These are phyloP conservation scores for Sugiyamaella mastotermitis DNA, from an alignment of 805 yeast species.

Conservation along the genomic window DNA sequence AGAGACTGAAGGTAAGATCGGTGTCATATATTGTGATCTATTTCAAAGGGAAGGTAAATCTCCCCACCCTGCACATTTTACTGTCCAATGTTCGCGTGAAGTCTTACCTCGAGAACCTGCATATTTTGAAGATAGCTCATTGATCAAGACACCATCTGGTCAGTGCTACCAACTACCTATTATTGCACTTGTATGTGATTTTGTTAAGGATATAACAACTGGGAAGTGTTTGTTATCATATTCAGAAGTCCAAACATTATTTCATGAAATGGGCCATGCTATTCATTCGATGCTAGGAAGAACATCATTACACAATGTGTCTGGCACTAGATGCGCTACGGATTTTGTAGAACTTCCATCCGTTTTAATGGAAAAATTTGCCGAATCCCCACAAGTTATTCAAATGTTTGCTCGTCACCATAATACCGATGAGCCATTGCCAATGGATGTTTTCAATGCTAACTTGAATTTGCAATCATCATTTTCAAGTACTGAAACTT, in stretches of 20 bases:
- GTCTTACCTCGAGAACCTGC: constrained; percentile 31
- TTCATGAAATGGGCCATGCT: constrained; percentile 99
- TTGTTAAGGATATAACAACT: constrained; percentile 34
- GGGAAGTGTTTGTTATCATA: constrained; percentile 56
- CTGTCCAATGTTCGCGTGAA: constrained; percentile 88
- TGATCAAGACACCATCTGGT: constrained; percentile 28
- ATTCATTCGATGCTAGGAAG: constrained; percentile 96
- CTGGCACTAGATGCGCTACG: constrained; percentile 93
- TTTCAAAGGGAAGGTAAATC: constrained; percentile 72
- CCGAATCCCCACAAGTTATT: constrained; percentile 72
- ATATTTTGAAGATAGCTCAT: constrained; percentile 13
- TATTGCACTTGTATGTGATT: constrained; percentile 83
- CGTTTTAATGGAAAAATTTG: constrained; percentile 92
- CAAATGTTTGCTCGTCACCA: constrained; percentile 67
- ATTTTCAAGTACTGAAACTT: constrained; percentile 66
- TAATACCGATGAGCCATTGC: constrained; percentile 56
- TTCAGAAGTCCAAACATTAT: constrained; percentile 84
- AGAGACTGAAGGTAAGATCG: constrained; percentile 57
- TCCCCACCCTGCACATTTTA: constrained; percentile 90
- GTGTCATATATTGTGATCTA: constrained; percentile 81
- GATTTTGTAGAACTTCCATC: constrained; percentile 97
- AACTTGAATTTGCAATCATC: constrained; percentile 47
- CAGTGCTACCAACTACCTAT: constrained; percentile 76
- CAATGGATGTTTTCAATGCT: constrained; percentile 42
- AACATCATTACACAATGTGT: constrained; percentile 81